Conservation (phyloP, 495 filamentous ascomycete species). For the Bathelium albidoporum region DNA sequence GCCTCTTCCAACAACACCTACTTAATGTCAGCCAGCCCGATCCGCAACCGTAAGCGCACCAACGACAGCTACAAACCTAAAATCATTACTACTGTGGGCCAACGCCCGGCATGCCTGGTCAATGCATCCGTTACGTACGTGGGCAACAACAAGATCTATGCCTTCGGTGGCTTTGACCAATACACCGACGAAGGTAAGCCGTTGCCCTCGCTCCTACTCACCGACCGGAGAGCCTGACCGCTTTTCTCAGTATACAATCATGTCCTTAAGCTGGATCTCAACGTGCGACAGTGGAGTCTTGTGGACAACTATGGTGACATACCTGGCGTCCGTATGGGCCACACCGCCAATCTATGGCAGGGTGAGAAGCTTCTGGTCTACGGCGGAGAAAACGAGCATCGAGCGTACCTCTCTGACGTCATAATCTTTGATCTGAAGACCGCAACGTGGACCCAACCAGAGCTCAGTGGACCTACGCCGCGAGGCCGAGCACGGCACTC, state of each 20-base stretch:
- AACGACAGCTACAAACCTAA: constrained; percentile 68
- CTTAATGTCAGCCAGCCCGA: constrained; percentile 72
- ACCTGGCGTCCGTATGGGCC: constrained; percentile 94
- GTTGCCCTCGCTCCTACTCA: not conserved
- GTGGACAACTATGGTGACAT: constrained; percentile 99
- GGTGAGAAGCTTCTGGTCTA: constrained; percentile 91
- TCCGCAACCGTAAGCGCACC: constrained; percentile 48
- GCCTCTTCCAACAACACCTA: constrained; percentile 61
- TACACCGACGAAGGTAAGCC: constrained; percentile 80
- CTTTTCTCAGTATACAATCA: constrained; percentile 79
- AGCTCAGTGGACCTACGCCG: constrained; percentile 70
- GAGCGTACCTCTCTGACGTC: constrained; percentile 87
- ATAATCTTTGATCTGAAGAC: constrained; percentile 92
- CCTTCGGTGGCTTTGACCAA: constrained; percentile 98
- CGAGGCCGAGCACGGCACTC: constrained; percentile 87
- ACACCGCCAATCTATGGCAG: constrained; percentile 91
- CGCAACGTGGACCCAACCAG: constrained; percentile 86
- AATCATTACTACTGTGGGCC: constrained; percentile 62
- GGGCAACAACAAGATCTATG: constrained; percentile 90
- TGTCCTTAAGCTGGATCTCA: constrained; percentile 76
- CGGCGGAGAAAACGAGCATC: constrained; percentile 94
- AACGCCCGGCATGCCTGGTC: constrained; percentile 85
- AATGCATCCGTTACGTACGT: constrained; percentile 98
- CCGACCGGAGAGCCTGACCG: not conserved
- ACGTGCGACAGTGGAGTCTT: constrained; percentile 80